These are phyloP conservation scores for thale cress (Arabidopsis thaliana) DNA, from an alignment of 345 rosid genomes.

Conservation along the genomic window DNA sequence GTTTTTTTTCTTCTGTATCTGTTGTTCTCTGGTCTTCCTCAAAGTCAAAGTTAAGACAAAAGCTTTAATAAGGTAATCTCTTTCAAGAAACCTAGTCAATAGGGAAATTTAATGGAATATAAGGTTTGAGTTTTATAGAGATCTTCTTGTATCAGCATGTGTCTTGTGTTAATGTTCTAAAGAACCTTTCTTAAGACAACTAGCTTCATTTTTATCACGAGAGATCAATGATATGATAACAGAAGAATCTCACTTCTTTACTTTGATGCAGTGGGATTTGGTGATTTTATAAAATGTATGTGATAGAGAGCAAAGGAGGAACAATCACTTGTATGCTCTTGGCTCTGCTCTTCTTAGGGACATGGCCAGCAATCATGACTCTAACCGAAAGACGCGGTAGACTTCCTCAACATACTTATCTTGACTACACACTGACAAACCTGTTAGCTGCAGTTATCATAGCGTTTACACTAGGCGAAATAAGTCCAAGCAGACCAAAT, in stretches of 20 bases:
- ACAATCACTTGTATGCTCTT: constrained; percentile 75
- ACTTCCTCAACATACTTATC: constrained; percentile 92
- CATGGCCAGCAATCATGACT: constrained; percentile 81
- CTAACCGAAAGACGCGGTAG: constrained; percentile 82
- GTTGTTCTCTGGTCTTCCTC: constrained; percentile 12
- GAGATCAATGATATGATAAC: not conserved
- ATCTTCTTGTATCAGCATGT: constrained; percentile 17
- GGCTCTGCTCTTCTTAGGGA: constrained; percentile 67
- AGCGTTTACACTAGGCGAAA: constrained; percentile 78
- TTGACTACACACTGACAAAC: constrained; percentile 81
- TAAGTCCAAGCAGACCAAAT: constrained; percentile 63
- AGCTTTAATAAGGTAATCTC: constrained; percentile 21
- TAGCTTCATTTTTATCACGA: not conserved
- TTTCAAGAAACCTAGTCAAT: not conserved
- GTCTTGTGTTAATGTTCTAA: constrained; percentile 3
- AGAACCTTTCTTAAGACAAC: not conserved
- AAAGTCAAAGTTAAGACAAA: constrained; percentile 1
- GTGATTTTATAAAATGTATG: constrained; percentile 22
- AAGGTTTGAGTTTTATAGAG: constrained; percentile 4
- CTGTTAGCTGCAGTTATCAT: constrained; percentile 76
- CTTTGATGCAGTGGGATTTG: not conserved
- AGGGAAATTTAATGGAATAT: not conserved
- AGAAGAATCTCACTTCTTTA: not conserved
- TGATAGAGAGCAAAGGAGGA: constrained; percentile 83
- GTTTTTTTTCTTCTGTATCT: not conserved